Evolutionary conservation across 1,139 yeast species (phyloP).

Genomic region (Scheffersomyces lignicola): DNA sequence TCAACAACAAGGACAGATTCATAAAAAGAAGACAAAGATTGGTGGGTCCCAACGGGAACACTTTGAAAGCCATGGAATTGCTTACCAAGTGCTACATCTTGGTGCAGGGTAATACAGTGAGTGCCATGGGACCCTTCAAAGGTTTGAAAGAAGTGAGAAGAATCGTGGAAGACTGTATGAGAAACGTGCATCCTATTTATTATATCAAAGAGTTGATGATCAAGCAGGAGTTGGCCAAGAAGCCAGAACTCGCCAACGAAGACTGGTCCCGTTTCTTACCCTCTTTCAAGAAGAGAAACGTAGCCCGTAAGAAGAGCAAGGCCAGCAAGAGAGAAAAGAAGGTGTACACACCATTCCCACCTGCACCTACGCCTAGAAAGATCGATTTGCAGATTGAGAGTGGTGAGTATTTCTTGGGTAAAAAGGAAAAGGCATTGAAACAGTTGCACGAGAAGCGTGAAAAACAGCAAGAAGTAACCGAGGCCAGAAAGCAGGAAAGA

Average conservation of each 20-base stretch:
- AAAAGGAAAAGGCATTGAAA: slow-evolving; percentile 73
- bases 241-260: slow-evolving; percentile 92
- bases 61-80: slow-evolving; percentile 90
- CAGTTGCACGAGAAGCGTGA: slow-evolving; percentile 76
- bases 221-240: slow-evolving; percentile 89
- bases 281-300: slow-evolving; percentile 93
- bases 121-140: slow-evolving; percentile 95
- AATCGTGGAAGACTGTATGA: slow-evolving; percentile 97
- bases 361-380: slow-evolving; percentile 95
- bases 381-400: slow-evolving; percentile 95
- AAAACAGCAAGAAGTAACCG: slow-evolving; percentile 71
- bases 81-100: slow-evolving; percentile 90
- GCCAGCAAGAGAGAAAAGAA: slow-evolving; percentile 65
- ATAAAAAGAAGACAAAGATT: slow-evolving; percentile 94
- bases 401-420: slow-evolving; percentile 96
- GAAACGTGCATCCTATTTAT: slow-evolving; percentile 92
- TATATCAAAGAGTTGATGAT: slow-evolving; percentile 97
- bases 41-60: slow-evolving; percentile 96
- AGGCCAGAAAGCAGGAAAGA: slow-evolving; percentile 66
- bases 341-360: slow-evolving; percentile 98
- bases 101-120: slow-evolving; percentile 96
- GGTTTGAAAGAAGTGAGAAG: slow-evolving; percentile 92
- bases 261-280: slow-evolving; percentile 98
- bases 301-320: slow-evolving; percentile 88
- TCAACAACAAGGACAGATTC: slow-evolving; percentile 88